Percentiles rank a stretch among this genome's conserved stretches.
phyloP scores from a whole-genome alignment of 2,329 filamentous ascomycete genomes.

The Colletotrichum spinosum region DNA sequence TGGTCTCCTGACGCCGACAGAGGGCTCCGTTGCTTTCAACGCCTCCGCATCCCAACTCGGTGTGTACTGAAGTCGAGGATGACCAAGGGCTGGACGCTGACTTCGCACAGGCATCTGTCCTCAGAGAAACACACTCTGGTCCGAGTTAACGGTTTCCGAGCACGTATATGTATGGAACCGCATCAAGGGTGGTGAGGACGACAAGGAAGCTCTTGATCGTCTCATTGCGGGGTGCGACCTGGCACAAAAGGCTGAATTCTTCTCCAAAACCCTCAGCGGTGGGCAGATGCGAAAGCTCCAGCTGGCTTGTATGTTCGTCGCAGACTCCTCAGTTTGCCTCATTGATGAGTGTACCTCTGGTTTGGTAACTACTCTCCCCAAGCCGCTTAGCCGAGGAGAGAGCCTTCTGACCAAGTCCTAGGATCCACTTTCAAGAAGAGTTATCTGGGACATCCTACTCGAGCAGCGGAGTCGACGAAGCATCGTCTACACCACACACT shows the following conservation, averaged over 20 bases:
- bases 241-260: conserved; percentile 65
- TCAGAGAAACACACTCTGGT: conserved; percentile 77
- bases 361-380: conserved; percentile 45
- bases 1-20: conserved; percentile 70
- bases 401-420: conserved; percentile 6
- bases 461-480: conserved; percentile 71
- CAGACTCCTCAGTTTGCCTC: conserved; percentile 73
- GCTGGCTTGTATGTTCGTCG: conserved; percentile 78
- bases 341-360: conserved; percentile 79
- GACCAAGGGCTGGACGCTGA: neutral
- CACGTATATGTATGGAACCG: conserved; percentile 73
- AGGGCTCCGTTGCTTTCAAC: conserved; percentile 69
- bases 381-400: no score
- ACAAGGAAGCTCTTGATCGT: conserved; percentile 59
- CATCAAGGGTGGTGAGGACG: conserved; percentile 61
- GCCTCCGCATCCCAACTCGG: conserved; percentile 55
- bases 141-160: conserved; percentile 72
- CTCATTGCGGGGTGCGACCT: conserved; percentile 71
- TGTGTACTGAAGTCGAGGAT: neutral
- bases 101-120: conserved; percentile 64
- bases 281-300: conserved; percentile 79
- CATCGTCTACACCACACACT: conserved; percentile 77
- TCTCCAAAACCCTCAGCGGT: conserved; percentile 70
- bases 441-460: conserved; percentile 78
- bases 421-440: conserved; percentile 73